Evolutionary conservation across 2,329 filamentous ascomycete genomes (phyloP), one percentile per base, ranked within the genome.

Genomic region (Penicillium sp.): DNA sequence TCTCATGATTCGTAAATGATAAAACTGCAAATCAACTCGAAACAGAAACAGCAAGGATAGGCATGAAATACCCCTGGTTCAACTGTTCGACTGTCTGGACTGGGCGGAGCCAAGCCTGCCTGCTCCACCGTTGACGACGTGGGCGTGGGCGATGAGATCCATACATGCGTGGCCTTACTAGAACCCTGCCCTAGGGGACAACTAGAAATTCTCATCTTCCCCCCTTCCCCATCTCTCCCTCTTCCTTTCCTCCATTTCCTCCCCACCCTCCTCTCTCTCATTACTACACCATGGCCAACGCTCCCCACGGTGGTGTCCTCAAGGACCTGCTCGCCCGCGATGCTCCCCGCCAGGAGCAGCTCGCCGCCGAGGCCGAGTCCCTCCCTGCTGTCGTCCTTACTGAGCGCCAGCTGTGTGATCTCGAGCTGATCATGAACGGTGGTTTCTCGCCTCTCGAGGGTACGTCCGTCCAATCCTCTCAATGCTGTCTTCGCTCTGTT

Each of bases 291-390:
- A 80, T 80, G 76, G 78, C 79, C 62, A 80, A 80, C 64, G 61
- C 73, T 67, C 89, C 90, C 62, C 89, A 94, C 72, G 93, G 93
- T 78, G 94, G 94, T 71, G 82, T 93, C 82, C 90, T 99, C 70
- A 97, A 97, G 88, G 94, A 99, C 82, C 85, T 99, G 72, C 84
- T 97, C 66, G 92, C 91, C 62, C 89, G 94, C 78, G 94, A 99
- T 84, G 84, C 87, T 59, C 89, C 90, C 63, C 86, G 89, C 69
- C 88, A 94, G 62, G 81, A 81, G 59, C 81, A 96, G 79, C 88
- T 99, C 58, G 79, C 80, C 50, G 84, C 83, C 40, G 94, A 99
- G 79, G 89, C 93, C 34, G 92, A 96, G 81, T 87, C 72, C 26
- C 86, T 97, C 39, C 90, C 91, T 30, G 89, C 93, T 30, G 82